Evolutionary conservation across 768 basidiomycete genomes (phyloP).

Genomic region (Leccinum subgranulosum): DNA sequence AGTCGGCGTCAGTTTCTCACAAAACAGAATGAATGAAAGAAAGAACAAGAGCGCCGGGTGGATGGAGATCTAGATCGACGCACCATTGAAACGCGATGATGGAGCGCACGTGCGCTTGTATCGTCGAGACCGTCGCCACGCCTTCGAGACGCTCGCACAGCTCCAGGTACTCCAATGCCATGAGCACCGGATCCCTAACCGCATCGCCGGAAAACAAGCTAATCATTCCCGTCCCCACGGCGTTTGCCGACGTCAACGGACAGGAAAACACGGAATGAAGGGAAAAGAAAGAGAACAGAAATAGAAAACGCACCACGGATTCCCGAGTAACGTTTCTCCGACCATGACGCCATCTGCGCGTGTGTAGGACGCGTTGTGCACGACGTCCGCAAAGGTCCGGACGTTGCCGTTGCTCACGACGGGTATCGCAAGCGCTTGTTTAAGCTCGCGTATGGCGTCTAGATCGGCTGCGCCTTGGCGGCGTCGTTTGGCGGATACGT

Average conservation of each 20-base stretch:
- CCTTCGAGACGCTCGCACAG: slow-evolving; percentile 52
- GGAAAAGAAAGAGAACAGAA: not conserved
- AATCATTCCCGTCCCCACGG: not conserved
- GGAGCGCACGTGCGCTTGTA: slow-evolving; percentile 65
- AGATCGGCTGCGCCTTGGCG: slow-evolving; percentile 73
- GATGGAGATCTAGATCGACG: slow-evolving; percentile 17
- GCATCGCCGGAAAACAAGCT: slow-evolving; percentile 55
- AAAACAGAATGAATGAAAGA: not conserved
- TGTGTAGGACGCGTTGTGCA: slow-evolving; percentile 50
- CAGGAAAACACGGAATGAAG: not conserved
- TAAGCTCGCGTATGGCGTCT: slow-evolving; percentile 53
- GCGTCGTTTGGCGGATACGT: slow-evolving; percentile 65
- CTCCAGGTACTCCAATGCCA: slow-evolving; percentile 68
- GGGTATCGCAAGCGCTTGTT: slow-evolving; percentile 48
- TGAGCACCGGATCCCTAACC: slow-evolving; percentile 59
- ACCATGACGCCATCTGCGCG: slow-evolving; percentile 78
- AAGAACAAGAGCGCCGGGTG: not conserved
- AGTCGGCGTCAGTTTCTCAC: not conserved
- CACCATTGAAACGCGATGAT: slow-evolving; percentile 70
- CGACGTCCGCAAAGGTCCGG: slow-evolving; percentile 53
- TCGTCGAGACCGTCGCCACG: slow-evolving; percentile 45
- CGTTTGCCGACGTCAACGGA: not conserved
- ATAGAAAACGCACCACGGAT: slow-evolving; percentile 56
- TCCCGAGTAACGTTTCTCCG: slow-evolving; percentile 70
- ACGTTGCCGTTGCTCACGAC: slow-evolving; percentile 83